Conservation (phyloP, 495 filamentous ascomycete genomes). For the Coniosporium apollinis region DNA sequence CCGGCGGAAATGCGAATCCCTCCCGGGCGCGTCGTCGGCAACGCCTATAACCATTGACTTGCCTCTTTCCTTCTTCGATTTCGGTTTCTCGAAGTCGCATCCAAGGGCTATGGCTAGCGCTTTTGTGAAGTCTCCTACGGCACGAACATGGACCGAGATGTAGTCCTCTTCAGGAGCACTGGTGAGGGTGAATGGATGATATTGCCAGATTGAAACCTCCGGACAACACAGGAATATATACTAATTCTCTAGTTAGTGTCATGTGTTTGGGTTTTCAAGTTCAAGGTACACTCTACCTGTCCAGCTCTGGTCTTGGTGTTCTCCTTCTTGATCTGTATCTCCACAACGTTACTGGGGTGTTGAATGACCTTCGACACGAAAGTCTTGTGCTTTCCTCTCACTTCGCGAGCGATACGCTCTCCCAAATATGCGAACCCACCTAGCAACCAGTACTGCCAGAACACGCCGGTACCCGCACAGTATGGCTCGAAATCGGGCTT, state of each 20-base stretch:
- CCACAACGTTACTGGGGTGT: constrained; percentile 66
- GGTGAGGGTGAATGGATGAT: constrained; percentile 64
- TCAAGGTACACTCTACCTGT: too few species aligned
- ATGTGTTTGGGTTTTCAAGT: constrained; percentile 3
- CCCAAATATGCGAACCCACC: constrained; percentile 55
- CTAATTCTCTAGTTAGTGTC: too few species aligned
- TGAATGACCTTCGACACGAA: constrained; percentile 72
- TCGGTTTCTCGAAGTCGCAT: constrained; percentile 44
- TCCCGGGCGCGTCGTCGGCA: constrained; percentile 29
- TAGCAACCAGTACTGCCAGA: constrained; percentile 70
- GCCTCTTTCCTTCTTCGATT: constrained; percentile 16
- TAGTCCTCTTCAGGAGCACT: constrained; percentile 70
- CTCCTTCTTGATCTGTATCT: constrained; percentile 77
- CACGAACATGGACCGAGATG: constrained; percentile 62
- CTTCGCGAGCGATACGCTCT: constrained; percentile 51
- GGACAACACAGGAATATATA: constrained; percentile 74
- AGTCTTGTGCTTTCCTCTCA: constrained; percentile 55
- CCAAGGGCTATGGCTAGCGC: constrained; percentile 46
- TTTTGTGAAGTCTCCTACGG: constrained; percentile 53
- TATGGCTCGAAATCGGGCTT: constrained; percentile 56
- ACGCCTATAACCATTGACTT: constrained; percentile 38
- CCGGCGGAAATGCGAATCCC: constrained; percentile 50
- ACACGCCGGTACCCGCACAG: constrained; percentile 53
- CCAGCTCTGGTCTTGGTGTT: constrained; percentile 59
- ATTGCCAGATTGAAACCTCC: constrained; percentile 63